Evolutionary conservation across 768 basidiomycete species (phyloP).

Genomic region (Mycena belliarum): DNA sequence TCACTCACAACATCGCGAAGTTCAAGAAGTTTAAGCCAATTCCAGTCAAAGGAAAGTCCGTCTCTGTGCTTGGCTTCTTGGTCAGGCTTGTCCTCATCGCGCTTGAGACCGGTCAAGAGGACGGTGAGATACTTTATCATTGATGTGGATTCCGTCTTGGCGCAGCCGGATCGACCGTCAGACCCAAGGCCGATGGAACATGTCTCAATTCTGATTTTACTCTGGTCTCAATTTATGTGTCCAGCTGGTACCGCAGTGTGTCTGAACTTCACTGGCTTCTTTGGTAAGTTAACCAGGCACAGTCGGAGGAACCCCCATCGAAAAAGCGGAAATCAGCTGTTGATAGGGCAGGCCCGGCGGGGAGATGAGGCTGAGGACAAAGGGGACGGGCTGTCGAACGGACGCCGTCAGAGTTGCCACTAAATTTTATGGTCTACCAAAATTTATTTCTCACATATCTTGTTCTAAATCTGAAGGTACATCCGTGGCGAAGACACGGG

Average conservation of each 20-base stretch:
- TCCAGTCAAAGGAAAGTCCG: not conserved
- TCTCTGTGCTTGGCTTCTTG: not conserved
- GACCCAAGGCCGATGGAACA: not conserved
- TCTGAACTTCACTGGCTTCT: conserved; percentile 7
- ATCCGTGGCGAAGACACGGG: too few species aligned
- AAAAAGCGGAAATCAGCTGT: conserved; percentile 1
- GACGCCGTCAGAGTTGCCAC: too few species aligned
- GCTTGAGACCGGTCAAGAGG: not conserved
- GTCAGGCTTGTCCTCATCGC: not conserved
- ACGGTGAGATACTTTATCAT: conserved; percentile 1
- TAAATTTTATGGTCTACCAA: too few species aligned
- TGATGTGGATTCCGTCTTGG: conserved; percentile 2
- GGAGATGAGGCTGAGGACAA: not conserved
- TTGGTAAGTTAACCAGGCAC: not conserved
- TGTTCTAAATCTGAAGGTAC: too few species aligned
- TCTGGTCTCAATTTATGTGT: not conserved
- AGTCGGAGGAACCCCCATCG: not conserved
- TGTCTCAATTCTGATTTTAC: not conserved
- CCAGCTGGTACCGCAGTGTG: conserved; percentile 1
- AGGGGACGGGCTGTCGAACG: not conserved
- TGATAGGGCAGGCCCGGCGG: not conserved
- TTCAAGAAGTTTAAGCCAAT: conserved; percentile 3
- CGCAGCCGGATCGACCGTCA: too few species aligned
- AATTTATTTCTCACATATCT: too few species aligned
- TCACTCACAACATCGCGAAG: not conserved